phyloP scores from a whole-genome alignment of 164 flowering plant species.

The Tetrastigma voinierianum region DNA sequence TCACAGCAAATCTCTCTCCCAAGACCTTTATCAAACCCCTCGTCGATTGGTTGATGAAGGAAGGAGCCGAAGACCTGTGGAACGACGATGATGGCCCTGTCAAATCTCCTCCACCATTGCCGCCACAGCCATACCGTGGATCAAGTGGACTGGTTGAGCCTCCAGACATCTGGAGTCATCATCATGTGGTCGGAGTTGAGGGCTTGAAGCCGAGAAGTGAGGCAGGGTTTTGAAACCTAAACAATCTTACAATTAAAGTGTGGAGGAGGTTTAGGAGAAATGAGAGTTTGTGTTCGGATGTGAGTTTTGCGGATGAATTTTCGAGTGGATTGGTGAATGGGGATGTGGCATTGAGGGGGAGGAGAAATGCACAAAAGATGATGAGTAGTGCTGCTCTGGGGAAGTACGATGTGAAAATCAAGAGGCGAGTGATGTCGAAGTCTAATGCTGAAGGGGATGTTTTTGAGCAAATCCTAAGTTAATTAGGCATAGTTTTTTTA shows the following conservation, averaged over 20 bases:
- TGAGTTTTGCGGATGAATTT: slow-evolving; percentile 9
- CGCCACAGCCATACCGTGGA: slow-evolving; percentile 5
- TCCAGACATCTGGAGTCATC: slow-evolving; percentile 33
- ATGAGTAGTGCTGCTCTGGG: slow-evolving; percentile 71
- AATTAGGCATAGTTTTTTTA: slow-evolving; percentile 61
- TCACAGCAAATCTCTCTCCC: slow-evolving; percentile 50
- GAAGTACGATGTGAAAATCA: slow-evolving; percentile 64
- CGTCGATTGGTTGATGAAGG: slow-evolving; percentile 85
- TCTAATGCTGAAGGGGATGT: slow-evolving; percentile 43
- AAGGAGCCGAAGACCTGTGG: slow-evolving; percentile 93
- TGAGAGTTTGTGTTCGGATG: slow-evolving; percentile 42
- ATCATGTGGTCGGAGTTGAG: slow-evolving; percentile 14
- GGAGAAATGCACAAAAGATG: slow-evolving; percentile 30
- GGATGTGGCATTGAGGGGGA: slow-evolving; percentile 17
- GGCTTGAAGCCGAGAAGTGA: background rate
- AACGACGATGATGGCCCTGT: slow-evolving; percentile 82
- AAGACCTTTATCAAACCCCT: slow-evolving; percentile 68
- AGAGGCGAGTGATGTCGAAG: slow-evolving; percentile 37
- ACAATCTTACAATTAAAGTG: slow-evolving; percentile 34
- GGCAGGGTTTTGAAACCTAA: slow-evolving; percentile 17
- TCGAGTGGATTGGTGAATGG: slow-evolving; percentile 2
- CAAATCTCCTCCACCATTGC: slow-evolving; percentile 16
- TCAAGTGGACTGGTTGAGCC: slow-evolving; percentile 8
- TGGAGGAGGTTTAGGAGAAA: slow-evolving; percentile 29
- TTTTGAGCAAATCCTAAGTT: slow-evolving; percentile 44